Percentiles rank a stretch among this genome's conserved stretches.
Conservation (phyloP, 2,329 filamentous ascomycete species). For the Paracamarosporium sp. region DNA sequence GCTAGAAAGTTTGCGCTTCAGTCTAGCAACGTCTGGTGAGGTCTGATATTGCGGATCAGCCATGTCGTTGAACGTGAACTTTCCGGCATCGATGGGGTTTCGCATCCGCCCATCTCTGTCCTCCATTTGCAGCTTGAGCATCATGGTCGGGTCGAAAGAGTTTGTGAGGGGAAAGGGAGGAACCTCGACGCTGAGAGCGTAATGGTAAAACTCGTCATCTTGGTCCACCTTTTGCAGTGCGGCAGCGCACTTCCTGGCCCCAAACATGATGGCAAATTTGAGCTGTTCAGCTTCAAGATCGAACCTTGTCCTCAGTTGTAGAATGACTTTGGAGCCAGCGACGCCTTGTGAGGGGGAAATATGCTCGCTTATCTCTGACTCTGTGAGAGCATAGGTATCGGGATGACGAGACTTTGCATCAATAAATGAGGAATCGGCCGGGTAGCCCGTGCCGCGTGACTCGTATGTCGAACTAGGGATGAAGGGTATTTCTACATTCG, state of each 20-base stretch:
- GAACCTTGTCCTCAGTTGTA: slow-evolving; percentile 78
- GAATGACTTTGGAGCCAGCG: slow-evolving; percentile 72
- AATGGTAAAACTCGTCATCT: slow-evolving; percentile 69
- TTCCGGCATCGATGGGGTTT: slow-evolving; percentile 63
- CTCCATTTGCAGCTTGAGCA: slow-evolving; percentile 67
- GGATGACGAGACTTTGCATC: slow-evolving; percentile 64
- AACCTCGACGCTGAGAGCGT: slow-evolving; percentile 74
- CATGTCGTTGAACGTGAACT: slow-evolving; percentile 66
- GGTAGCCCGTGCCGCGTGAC: slow-evolving; percentile 54
- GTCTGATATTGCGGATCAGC: slow-evolving; percentile 37
- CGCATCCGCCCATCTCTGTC: slow-evolving; percentile 60
- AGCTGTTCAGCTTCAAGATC: slow-evolving; percentile 69
- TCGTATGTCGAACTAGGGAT: slow-evolving; percentile 55
- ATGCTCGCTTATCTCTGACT: slow-evolving; percentile 66
- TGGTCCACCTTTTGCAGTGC: slow-evolving; percentile 67
- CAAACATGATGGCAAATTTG: slow-evolving; percentile 74
- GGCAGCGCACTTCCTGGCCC: slow-evolving; percentile 74
- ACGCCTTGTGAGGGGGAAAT: slow-evolving; percentile 73
- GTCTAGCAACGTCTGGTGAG: slow-evolving; percentile 30
- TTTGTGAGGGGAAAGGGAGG: slow-evolving; percentile 69
- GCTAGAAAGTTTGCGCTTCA: slow-evolving; percentile 41
- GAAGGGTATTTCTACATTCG: slow-evolving; percentile 53
- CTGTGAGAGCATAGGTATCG: slow-evolving; percentile 49
- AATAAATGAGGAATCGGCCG: slow-evolving; percentile 61
- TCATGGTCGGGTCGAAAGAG: slow-evolving; percentile 62